Base-by-base conservation (phyloP, 306 rosid genomes). In the Rosa lucieae region DNA sequence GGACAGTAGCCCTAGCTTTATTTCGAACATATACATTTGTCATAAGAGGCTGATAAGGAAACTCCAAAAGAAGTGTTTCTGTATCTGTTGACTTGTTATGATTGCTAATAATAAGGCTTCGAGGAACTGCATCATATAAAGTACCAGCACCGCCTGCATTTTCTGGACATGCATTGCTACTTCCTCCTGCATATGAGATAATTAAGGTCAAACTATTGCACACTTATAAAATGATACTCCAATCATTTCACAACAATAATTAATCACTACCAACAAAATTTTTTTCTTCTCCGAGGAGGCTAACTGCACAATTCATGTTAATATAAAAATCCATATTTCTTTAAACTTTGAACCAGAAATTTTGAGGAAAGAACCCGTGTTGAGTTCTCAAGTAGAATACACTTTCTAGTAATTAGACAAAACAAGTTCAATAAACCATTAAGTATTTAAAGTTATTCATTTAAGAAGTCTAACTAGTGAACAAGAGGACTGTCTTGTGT, bases 91-190 rank as follows among this genome's bases (percentile, higher is more conserved):
- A 89, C 86, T 79, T 81, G 86, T 96, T 96, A 82, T 81, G 83
- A 87, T 96, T 93, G 81, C 84, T 88, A 73, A 96, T 89, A 74
- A 87, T 86, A 63, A 93, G 97, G 82, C 98, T 93, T 67, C 94
- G 91, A 79, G 94, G 99, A 86, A 96, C 96, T 58, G 99, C 96
- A 84, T 95, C 99, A 73, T 91, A 93, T 71, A 96, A 84, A 86
- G 99, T 96, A 82, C 98, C 99, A 73, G 98, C 98, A 86, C 86
- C 98, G 21, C 99, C 99, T 47, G 98, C 90, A 87, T 96, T 96
- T 84, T 89, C 91, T 55, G 94, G 94, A 86, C 98, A 96, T 66
- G 79, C 83, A 75, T 82, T 63, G 89, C 99, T 96, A 80, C 84
- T 83, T 68, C 98, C 99, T 63, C 99, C 99, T 96, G 89, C 88